Base-by-base conservation (phyloP, 306 rosid species). In the Cyclanthera cordifolia region DNA sequence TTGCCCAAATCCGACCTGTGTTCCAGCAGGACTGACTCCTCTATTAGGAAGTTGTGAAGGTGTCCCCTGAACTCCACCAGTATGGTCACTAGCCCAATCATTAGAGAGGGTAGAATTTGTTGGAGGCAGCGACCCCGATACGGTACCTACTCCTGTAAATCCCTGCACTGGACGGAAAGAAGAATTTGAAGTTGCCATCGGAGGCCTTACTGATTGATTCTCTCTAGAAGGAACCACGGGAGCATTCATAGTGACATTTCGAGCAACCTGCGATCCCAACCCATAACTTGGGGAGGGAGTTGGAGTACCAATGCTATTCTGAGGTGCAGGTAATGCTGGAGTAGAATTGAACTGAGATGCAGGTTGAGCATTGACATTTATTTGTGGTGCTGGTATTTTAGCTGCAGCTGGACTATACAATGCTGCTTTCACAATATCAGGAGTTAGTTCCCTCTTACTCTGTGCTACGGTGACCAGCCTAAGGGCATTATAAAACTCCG, bases 381-480 rank as follows among this genome's bases (percentile, higher is more conserved):
- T 90, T 78, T 85, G 86, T 53, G 99, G 99, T 63, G 99, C 89
- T 17, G 99, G 99, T 72, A 94, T 94, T 82, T 90, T 86, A 69
- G 99, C 81, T 72, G 97, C 85, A 58, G 92, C 99, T 0, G 95
- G 90, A 25, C 97, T 86, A 82, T 79, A 88, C 69, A 94, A 81
- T 30, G 99, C 99, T 47, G 99, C 97, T 83, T 85, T 90, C 8
- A 94, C 97, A 19, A 90, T 82, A 16, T 94, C 97, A 6, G 95
- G 89, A 7, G 97, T 88, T 14, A 94, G 79, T 30, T 90, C 96
- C 37, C 95, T 89, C 80, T 85, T 93, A 76, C 91, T 90, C 76
- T 94, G 99, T 60, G 96, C 99, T 70, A 94, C 97, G 12, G 99
- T 94, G 48, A 88, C 95, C 78, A 94, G 99, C 76, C 83, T 90